Evolutionary conservation across 2,329 filamentous ascomycete species (phyloP), one percentile per base, ranked within the genome.

Genomic region (Fonsecaea erecta): DNA sequence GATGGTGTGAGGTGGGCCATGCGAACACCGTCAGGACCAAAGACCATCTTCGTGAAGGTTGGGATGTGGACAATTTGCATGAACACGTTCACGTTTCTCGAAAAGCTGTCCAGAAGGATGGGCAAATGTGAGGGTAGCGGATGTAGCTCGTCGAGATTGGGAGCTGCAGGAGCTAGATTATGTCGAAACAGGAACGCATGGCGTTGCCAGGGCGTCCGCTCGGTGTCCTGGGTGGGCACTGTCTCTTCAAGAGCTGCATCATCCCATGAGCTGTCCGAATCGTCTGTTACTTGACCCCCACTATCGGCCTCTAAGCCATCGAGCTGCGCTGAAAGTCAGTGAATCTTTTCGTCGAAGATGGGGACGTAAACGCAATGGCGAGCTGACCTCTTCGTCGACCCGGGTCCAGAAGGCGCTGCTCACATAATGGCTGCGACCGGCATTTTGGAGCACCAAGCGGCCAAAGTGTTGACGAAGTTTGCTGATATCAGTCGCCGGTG

Each of bases 341-440:
- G 53, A 74, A 70, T 30, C 59, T 34, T 64, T 67, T 12, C 18
- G 34, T 61, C 34, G 37, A 60, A 40, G 7, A 58, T 30, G 18
- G 26, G 6, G 30, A 26, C 3, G 12, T 32, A 60, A 16, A 35
- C 24, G 30, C 16, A 35, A 32, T 63, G 18, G 1, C 34, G 18
- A 30, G 64, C 76, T 51, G 75, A 88, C 83, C 82, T 88, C 85
- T 64, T 87, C 86, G 64, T 83, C 84, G 61, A 88, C 75, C 68
- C 80, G 85, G 5, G 84, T 83, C 84, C 85, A 87, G 69, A 87
- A 84, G 46, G 82, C 83, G 71, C 84, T 86, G 74, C 85, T 87
- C 72, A 88, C 83, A 74, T 88, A 88, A 54, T 84, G 78, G 70
- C 83, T 87, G 64, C 81, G 81, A 5, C 71, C 79, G 24, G 83